Evolutionary conservation across 768 basidiomycete species (phyloP).

Genomic region (Pleurotus sapidus): DNA sequence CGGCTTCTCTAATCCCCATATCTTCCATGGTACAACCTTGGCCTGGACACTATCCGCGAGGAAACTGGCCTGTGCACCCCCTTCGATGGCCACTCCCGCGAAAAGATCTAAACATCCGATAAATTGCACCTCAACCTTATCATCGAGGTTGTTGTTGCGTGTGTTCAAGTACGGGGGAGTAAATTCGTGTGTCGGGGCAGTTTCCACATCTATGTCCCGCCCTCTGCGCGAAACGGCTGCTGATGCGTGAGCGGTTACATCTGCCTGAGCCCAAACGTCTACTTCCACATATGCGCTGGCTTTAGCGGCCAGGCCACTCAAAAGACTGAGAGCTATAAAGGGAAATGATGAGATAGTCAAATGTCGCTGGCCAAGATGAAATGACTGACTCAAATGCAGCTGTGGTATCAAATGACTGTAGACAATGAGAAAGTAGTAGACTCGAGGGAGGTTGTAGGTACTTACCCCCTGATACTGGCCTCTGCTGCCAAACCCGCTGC

Average conservation of each 20-base stretch:
- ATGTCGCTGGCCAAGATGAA: background rate
- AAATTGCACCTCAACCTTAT: background rate
- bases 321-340: background rate
- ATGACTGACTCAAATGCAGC: background rate
- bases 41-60: background rate
- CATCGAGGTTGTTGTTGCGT: background rate
- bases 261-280: background rate
- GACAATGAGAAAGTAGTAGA: background rate
- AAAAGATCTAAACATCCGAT: background rate
- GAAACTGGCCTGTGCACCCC: background rate
- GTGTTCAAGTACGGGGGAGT: background rate
- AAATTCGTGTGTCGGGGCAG: background rate
- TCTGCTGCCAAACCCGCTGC: background rate
- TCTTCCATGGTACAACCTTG: background rate
- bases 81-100: background rate
- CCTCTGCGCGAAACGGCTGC: background rate
- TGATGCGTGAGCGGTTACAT: background rate
- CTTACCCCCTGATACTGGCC: background rate
- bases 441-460: background rate
- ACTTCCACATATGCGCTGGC: background rate
- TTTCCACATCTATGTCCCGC: background rate
- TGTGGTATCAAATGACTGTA: background rate
- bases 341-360: background rate
- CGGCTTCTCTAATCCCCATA: background rate
- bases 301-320: background rate